phyloP scores from a whole-genome alignment of 495 filamentous ascomycete genomes.

The Neurospora sp. region DNA sequence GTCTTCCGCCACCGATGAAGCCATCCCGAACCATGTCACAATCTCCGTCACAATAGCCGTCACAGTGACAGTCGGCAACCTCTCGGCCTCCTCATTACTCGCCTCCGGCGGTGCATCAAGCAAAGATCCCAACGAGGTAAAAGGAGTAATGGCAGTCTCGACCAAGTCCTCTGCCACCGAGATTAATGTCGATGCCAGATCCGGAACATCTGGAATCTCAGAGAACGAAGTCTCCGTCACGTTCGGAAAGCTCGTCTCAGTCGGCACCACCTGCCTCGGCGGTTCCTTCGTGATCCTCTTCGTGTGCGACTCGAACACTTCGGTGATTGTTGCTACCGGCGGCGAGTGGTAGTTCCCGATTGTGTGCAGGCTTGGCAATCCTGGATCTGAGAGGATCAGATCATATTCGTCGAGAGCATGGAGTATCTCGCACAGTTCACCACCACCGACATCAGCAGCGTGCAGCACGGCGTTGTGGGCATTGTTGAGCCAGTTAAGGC shows the following conservation, averaged over 20 bases:
- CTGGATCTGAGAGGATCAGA: slow-evolving; percentile 8
- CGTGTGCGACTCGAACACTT: slow-evolving; percentile 6
- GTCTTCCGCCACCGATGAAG: neutral
- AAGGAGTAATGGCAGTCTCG: neutral
- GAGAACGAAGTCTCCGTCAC: slow-evolving; percentile 4
- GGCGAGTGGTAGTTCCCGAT: slow-evolving; percentile 9
- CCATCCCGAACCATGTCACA: neutral
- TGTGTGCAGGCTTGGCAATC: slow-evolving; percentile 5
- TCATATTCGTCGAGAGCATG: slow-evolving; percentile 10
- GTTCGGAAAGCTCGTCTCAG: slow-evolving; percentile 3
- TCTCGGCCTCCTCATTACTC: neutral
- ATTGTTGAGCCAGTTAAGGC: slow-evolving; percentile 5
- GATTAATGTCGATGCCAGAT: neutral
- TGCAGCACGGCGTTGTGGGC: slow-evolving; percentile 10
- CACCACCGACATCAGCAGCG: slow-evolving; percentile 3
- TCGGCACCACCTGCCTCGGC: slow-evolving; percentile 4
- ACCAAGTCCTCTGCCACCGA: neutral
- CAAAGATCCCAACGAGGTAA: neutral
- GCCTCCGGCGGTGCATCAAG: neutral
- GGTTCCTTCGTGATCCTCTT: slow-evolving; percentile 9
- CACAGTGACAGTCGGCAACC: neutral
- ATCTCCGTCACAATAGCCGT: neutral
- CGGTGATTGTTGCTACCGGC: slow-evolving; percentile 8
- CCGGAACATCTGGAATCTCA: neutral
- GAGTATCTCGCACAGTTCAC: slow-evolving; percentile 7